Percentiles rank a stretch among this genome's conserved stretches.
These are phyloP conservation scores for Conticribra guillardii DNA, from an alignment of 108 stramenopile genomes.

Conservation along the genomic window DNA sequence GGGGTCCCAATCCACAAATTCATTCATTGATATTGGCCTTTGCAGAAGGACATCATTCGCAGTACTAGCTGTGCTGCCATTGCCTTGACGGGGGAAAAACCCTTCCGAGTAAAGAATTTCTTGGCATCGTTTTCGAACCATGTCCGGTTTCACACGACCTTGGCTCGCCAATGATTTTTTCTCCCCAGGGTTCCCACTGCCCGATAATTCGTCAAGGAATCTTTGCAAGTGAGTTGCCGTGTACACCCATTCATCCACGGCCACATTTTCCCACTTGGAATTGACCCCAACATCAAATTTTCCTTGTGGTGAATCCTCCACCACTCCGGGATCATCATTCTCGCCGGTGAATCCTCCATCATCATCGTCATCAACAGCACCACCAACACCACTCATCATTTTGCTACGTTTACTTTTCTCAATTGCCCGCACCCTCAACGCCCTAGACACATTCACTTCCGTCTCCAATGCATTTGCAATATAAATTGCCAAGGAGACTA, in stretches of 20 bases:
- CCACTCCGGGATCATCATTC: slow-evolving; percentile 28
- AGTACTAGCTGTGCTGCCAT: slow-evolving; percentile 10
- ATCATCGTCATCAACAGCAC: too few relatives aligned
- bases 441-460: slow-evolving; percentile 83
- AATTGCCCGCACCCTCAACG: slow-evolving; percentile 58
- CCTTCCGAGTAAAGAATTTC: slow-evolving; percentile 50
- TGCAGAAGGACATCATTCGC: slow-evolving; percentile 8
- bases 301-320: too few relatives aligned
- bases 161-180: slow-evolving; percentile 44
- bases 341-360: too few relatives aligned
- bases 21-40: slow-evolving; percentile 55
- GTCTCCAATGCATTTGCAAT: slow-evolving; percentile 82
- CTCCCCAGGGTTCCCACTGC: slow-evolving; percentile 13
- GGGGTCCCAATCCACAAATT: slow-evolving; percentile 72
- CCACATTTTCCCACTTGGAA: slow-evolving; percentile 5
- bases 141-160: slow-evolving; percentile 59
- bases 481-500: slow-evolving; percentile 56
- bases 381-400: slow-evolving; percentile 1
- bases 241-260: slow-evolving; percentile 40
- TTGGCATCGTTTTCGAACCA: slow-evolving; percentile 61
- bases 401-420: slow-evolving; percentile 13
- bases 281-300: slow-evolving; percentile 4
- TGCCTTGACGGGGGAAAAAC: slow-evolving; percentile 38
- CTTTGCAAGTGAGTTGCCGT: slow-evolving; percentile 48
- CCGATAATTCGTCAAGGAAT: slow-evolving; percentile 45